Evolutionary conservation across 140 eudicot species (phyloP).

Genomic region (Senecio squalidus): DNA sequence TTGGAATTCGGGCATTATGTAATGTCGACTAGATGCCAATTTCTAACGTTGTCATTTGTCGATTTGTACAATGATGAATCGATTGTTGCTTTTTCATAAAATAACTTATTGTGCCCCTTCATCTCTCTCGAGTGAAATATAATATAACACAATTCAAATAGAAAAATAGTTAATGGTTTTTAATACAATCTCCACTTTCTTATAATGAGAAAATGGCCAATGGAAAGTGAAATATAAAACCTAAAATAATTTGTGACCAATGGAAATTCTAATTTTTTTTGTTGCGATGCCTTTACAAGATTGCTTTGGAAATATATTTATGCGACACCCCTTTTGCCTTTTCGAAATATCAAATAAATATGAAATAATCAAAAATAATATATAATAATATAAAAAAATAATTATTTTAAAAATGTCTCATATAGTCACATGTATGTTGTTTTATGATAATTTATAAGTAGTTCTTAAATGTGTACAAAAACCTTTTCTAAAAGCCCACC

Average conservation of each 20-base stretch:
- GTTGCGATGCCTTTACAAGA: conserved; percentile 3
- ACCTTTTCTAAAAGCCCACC: background rate
- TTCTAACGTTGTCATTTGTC: background rate
- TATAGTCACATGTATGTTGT: background rate
- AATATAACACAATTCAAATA: background rate
- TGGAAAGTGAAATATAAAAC: background rate
- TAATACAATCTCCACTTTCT: conserved; percentile 14
- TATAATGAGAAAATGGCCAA: conserved; percentile 1
- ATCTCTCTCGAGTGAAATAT: background rate
- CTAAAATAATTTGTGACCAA: background rate
- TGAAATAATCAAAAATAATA: background rate
- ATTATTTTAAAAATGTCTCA: background rate
- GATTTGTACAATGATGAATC: background rate
- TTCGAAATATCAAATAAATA: background rate
- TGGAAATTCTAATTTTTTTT: conserved; percentile 6
- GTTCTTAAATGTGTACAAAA: background rate
- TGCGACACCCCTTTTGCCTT: background rate
- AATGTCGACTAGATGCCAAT: background rate
- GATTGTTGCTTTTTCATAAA: background rate
- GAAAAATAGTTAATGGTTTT: background rate
- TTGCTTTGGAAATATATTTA: background rate
- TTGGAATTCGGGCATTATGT: background rate
- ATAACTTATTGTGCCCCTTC: conserved; percentile 4
- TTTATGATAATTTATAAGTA: background rate
- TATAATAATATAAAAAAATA: background rate